phyloP scores from a whole-genome alignment of 2,329 filamentous ascomycete species.

The Knufia fluminis region DNA sequence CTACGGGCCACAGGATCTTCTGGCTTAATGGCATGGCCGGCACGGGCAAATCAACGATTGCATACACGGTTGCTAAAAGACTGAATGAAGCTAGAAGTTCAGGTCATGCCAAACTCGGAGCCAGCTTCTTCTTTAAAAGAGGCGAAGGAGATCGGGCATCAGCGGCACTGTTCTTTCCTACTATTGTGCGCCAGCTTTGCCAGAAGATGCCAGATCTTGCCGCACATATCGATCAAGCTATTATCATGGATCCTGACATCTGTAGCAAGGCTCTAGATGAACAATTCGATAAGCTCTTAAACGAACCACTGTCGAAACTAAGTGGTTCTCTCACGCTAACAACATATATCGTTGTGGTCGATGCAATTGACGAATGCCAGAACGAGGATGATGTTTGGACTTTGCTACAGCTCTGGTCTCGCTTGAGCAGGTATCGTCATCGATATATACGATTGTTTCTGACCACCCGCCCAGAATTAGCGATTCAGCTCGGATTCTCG shows the following conservation, averaged over 20 bases:
- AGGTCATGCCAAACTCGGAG: conserved; percentile 7
- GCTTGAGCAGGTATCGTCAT: too few relatives aligned
- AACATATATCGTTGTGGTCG: background rate
- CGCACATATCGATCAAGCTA: conserved; percentile 20
- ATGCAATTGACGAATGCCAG: conserved; percentile 2
- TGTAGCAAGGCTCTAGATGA: conserved; percentile 21
- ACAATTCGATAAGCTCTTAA: too few relatives aligned
- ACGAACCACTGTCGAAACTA: too few relatives aligned
- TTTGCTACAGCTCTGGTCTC: conserved; percentile 1
- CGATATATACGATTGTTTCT: background rate
- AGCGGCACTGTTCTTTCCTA: background rate
- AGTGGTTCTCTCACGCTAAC: too few relatives aligned
- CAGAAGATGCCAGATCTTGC: background rate
- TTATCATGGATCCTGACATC: conserved; percentile 25
- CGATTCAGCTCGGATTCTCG: background rate
- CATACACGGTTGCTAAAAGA: conserved; percentile 26
- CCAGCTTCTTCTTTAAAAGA: conserved; percentile 31
- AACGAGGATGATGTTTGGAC: background rate
- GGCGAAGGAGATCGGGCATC: background rate
- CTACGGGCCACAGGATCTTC: conserved; percentile 24
- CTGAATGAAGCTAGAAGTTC: background rate
- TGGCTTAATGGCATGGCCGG: conserved; percentile 34
- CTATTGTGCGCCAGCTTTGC: background rate
- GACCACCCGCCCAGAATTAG: conserved; percentile 1
- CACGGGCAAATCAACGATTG: conserved; percentile 31